A percentile compares a stretch with the other conserved stretches of the same genome.
These are phyloP conservation scores for Arachnomyces sp. DNA, from an alignment of 2,329 filamentous ascomycete species.

Conservation along the genomic window DNA sequence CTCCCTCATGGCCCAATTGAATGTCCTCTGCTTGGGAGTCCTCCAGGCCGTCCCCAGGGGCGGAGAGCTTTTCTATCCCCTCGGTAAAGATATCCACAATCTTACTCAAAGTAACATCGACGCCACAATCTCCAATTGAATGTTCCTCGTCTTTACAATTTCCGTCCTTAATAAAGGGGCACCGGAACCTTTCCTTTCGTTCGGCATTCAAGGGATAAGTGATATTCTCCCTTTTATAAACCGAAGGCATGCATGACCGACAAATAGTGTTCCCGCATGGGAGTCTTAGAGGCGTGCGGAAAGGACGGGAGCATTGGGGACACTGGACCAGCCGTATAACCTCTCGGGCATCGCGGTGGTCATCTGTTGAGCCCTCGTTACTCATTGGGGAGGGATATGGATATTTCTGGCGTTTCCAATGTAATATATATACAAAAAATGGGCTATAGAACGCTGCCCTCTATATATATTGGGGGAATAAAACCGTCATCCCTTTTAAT, in stretches of 20 bases:
- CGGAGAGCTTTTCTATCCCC: constrained; percentile 26
- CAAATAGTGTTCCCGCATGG: constrained; percentile 78
- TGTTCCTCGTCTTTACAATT: constrained; percentile 46
- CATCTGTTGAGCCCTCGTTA: constrained; percentile 31
- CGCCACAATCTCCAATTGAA: constrained; percentile 63
- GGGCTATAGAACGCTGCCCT: too few species aligned
- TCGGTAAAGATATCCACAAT: constrained; percentile 52
- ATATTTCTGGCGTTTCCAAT: too few species aligned
- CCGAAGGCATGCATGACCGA: constrained; percentile 60
- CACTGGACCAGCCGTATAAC: constrained; percentile 73
- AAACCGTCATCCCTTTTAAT: too few species aligned
- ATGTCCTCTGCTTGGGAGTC: constrained; percentile 47
- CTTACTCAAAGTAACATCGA: constrained; percentile 69
- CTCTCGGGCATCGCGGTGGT: constrained; percentile 50
- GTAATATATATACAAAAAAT: too few species aligned
- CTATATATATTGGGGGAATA: too few species aligned
- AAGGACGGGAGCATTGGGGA: constrained; percentile 58
- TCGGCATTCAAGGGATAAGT: constrained; percentile 65
- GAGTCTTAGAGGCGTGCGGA: constrained; percentile 62
- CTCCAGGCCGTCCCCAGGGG: constrained; percentile 25
- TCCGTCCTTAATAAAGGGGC: constrained; percentile 48
- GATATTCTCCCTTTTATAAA: constrained; percentile 58
- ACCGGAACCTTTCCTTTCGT: constrained; percentile 62
- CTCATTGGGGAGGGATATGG: constrained; percentile 10
- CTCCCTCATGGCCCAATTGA: constrained; percentile 41